Conservation (phyloP, 768 basidiomycete species). For the Xerocomellus amylosporus region DNA sequence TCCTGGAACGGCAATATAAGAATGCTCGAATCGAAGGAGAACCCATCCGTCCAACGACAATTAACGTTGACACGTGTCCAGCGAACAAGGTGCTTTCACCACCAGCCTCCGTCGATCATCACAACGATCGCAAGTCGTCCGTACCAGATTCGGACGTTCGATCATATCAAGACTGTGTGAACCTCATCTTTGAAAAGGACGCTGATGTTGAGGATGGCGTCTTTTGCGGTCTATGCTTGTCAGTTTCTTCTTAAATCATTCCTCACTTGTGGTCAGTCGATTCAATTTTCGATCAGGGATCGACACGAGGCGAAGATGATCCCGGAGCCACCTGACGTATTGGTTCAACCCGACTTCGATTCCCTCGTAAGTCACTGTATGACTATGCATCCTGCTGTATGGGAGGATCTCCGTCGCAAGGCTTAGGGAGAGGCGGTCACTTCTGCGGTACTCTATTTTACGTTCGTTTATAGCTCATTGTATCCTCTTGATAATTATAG, state of each 20-base stretch:
- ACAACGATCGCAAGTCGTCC: background rate
- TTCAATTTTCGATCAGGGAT: slow-evolving; percentile 16
- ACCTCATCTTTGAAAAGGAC: slow-evolving; percentile 34
- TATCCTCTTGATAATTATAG: slow-evolving; percentile 17
- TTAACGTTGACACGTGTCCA: background rate
- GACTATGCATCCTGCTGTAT: slow-evolving; percentile 47
- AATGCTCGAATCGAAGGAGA: slow-evolving; percentile 20
- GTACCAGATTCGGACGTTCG: slow-evolving; percentile 24
- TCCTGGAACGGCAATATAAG: slow-evolving; percentile 16
- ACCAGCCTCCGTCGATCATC: background rate
- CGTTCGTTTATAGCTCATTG: slow-evolving; percentile 9
- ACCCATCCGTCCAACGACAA: background rate
- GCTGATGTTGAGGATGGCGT: slow-evolving; percentile 28
- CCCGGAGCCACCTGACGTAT: slow-evolving; percentile 29
- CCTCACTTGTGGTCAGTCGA: background rate
- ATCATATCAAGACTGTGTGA: slow-evolving; percentile 44
- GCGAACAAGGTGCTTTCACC: background rate
- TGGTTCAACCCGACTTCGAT: slow-evolving; percentile 34
- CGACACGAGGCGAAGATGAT: slow-evolving; percentile 28
- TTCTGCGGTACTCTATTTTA: slow-evolving; percentile 7
- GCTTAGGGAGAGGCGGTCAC: background rate
- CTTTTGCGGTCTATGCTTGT: slow-evolving; percentile 55
- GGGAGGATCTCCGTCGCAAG: slow-evolving; percentile 40
- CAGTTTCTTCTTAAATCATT: slow-evolving; percentile 23
- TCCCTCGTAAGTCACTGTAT: slow-evolving; percentile 48